phyloP scores from a whole-genome alignment of 352 stramenopile species.

The Albugo candida region DNA sequence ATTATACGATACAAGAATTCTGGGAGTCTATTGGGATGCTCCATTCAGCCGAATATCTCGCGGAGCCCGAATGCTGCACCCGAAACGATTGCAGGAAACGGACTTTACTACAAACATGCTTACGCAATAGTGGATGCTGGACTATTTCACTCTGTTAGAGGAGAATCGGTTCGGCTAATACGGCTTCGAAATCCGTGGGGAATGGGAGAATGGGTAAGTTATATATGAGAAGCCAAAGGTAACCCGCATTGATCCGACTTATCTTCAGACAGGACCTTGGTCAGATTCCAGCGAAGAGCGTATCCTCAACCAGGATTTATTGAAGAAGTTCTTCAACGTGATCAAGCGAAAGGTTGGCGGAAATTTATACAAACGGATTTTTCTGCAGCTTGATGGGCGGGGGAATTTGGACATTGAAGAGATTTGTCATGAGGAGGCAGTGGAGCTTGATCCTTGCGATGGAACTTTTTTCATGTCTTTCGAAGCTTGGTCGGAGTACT shows the following conservation, averaged over 20 bases:
- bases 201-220: slow-evolving; percentile 79
- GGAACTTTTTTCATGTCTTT: slow-evolving; percentile 87
- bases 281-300: slow-evolving; percentile 63
- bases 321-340: slow-evolving; percentile 55
- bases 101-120: slow-evolving; percentile 75
- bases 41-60: slow-evolving; percentile 58
- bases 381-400: slow-evolving; percentile 26
- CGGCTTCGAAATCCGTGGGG: slow-evolving; percentile 83
- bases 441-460: slow-evolving; percentile 69
- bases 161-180: slow-evolving; percentile 34
- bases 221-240: neutral
- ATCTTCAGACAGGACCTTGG: slow-evolving; percentile 50
- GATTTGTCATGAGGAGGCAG: slow-evolving; percentile 50
- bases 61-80: slow-evolving; percentile 33
- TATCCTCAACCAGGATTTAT: slow-evolving; percentile 54
- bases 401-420: slow-evolving; percentile 35
- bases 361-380: slow-evolving; percentile 44
- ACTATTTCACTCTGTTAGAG: slow-evolving; percentile 37
- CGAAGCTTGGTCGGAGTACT: slow-evolving; percentile 73
- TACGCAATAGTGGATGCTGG: slow-evolving; percentile 68
- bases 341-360: slow-evolving; percentile 39
- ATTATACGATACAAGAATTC: slow-evolving; percentile 54
- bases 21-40: slow-evolving; percentile 82
- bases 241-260: neutral
- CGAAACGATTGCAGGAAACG: slow-evolving; percentile 62